Base-by-base conservation (phyloP, 352 stramenopile genomes). In the Thalassiosira sp. region DNA sequence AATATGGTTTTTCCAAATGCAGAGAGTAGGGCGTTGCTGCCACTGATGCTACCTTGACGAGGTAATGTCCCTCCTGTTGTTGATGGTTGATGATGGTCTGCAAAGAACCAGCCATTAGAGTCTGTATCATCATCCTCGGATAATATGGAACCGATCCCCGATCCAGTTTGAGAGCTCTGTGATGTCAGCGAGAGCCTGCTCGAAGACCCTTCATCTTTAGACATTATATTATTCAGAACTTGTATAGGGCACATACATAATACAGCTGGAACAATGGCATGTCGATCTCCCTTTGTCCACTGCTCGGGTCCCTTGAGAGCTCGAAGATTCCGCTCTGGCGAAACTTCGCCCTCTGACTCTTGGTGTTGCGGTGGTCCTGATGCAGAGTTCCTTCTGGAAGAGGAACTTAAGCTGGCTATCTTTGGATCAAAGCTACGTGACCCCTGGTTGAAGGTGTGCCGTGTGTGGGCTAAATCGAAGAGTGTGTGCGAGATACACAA, bases 251-350 rank as follows among this genome's bases (percentile, higher is more conserved):
- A 89, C 49, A 87, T 76, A n/a, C 81, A 74, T 45, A 92, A 62
- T 8, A 83, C 67, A 52, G 76, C 82, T 40, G 87, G 84, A 28
- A 76, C 71, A 56, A 92, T 92, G 0, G 89, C 58, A 81, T 90
- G 86, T 20, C 84, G 59, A 57, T 86, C 64, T 46, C 76, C 84
- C 18, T 77, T 65, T 28, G 65, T 60, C 86, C 86, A 92, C 42
- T 72, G 66, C 60, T 90, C 84, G 20, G 81, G 70, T 37, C 79
- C 78, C 53, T 83, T 62, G 11, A 92, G 52, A 57, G 76, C 66
- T 69, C 80, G 82, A 1, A 92, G 59, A 48, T 82, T 22, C 20
- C 81, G 59, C 16, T 76, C 64, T 25, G 68, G 61, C 51, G 75
- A 67, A 11, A 78, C 54, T 68, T 72, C 46, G 49, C 45, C 53